Evolutionary conservation across 805 yeast genomes (phyloP).

Genomic region (Metschnikowia reukaufii): DNA sequence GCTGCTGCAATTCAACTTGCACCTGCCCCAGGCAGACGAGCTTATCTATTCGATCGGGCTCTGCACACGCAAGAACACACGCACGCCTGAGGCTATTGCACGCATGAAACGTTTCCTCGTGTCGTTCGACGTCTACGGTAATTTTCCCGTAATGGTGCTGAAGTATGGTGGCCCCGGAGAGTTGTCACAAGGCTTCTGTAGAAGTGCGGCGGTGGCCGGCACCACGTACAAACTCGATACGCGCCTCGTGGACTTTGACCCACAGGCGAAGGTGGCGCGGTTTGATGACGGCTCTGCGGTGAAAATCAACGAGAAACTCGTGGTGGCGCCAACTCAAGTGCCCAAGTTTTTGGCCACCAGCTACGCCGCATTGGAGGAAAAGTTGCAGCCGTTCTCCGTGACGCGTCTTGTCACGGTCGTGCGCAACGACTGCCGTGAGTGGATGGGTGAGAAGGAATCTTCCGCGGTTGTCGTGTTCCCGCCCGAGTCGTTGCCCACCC

Average conservation of each 20-base stretch:
- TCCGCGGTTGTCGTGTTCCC: constrained; percentile 93
- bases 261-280: constrained; percentile 61
- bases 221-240: constrained; percentile 87
- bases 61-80: constrained; percentile 57
- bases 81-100: constrained; percentile 72
- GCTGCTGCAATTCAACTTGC: constrained; percentile 64
- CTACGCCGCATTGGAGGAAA: constrained; percentile 42
- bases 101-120: constrained; percentile 80
- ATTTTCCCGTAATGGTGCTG: constrained; percentile 87
- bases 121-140: constrained; percentile 90
- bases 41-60: constrained; percentile 84
- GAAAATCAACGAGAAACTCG: constrained; percentile 74
- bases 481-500: constrained; percentile 66
- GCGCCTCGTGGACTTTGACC: constrained; percentile 62
- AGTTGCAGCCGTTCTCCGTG: constrained; percentile 49
- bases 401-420: constrained; percentile 82
- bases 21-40: constrained; percentile 75
- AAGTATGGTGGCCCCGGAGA: constrained; percentile 97
- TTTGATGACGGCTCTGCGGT: constrained; percentile 76
- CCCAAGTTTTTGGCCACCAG: constrained; percentile 45
- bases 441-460: constrained; percentile 85
- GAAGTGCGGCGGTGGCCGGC: constrained; percentile 98
- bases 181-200: constrained; percentile 91
- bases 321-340: constrained; percentile 69
- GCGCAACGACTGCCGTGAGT: constrained; percentile 81